These are phyloP conservation scores for Physcia stellaris DNA, from an alignment of 495 filamentous ascomycete species.

Conservation along the genomic window DNA sequence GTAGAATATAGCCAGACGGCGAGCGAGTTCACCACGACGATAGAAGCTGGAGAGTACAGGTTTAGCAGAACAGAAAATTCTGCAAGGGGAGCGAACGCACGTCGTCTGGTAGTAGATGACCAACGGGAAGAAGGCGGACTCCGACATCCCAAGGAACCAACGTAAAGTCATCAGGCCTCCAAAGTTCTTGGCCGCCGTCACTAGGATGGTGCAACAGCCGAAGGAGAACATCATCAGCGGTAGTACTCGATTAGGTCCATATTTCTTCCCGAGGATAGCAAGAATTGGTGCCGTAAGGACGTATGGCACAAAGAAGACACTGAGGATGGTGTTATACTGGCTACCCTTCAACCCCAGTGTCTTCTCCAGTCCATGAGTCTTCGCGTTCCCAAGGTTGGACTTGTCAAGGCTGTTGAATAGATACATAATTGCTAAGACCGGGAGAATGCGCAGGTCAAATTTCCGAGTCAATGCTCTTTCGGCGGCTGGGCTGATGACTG, in stretches of 20 bases:
- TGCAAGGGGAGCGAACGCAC: neutral
- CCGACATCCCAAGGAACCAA: conserved; percentile 58
- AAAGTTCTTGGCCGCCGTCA: conserved; percentile 44
- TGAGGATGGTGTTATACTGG: conserved; percentile 59
- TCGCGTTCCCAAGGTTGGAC: conserved; percentile 55
- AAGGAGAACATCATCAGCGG: conserved; percentile 57
- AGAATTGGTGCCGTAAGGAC: conserved; percentile 53
- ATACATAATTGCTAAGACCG: conserved; percentile 52
- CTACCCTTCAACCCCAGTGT: conserved; percentile 42
- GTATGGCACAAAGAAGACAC: conserved; percentile 69
- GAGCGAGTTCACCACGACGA: conserved; percentile 59
- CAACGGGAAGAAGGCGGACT: conserved; percentile 61
- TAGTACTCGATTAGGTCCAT: conserved; percentile 47
- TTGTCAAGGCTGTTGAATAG: conserved; percentile 55
- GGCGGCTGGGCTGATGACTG: conserved; percentile 23
- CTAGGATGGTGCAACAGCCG: conserved; percentile 43
- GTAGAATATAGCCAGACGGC: conserved; percentile 67
- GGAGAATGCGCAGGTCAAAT: conserved; percentile 49
- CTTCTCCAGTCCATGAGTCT: conserved; percentile 45
- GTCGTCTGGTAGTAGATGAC: conserved; percentile 47
- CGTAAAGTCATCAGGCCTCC: conserved; percentile 50
- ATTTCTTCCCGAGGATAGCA: conserved; percentile 56
- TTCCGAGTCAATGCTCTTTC: conserved; percentile 50
- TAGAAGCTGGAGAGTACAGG: conserved; percentile 42
- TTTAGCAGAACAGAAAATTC: neutral